Evolutionary conservation across 305 asterid species (phyloP).

Genomic region (Plantago coronopus): DNA sequence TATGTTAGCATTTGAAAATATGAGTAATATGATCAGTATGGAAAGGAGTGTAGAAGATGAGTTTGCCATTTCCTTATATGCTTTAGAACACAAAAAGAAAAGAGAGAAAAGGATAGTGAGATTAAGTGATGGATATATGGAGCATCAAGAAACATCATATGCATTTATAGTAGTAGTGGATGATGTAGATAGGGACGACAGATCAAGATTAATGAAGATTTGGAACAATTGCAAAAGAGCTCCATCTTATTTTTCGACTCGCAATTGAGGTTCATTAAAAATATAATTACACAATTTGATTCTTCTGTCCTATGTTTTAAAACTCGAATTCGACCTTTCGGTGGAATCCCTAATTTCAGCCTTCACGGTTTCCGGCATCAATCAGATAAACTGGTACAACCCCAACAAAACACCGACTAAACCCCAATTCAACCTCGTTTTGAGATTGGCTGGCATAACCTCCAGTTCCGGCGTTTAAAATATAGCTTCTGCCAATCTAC

Average conservation of each 20-base stretch:
- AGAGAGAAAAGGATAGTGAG: not conserved
- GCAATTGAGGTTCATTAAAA: not conserved
- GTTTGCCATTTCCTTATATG: slow-evolving; percentile 19
- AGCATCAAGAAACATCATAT: not conserved
- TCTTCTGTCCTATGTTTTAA: no score
- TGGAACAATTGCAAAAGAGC: not conserved
- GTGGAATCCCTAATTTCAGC: no score
- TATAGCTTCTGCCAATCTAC: no score
- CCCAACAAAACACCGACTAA: no score
- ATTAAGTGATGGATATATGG: not conserved
- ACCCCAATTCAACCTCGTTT: no score
- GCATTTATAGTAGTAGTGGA: slow-evolving; percentile 17
- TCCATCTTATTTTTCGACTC: not conserved
- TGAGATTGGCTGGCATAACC: no score
- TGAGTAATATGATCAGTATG: slow-evolving; percentile 19
- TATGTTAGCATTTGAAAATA: slow-evolving; percentile 16
- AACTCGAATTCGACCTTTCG: no score
- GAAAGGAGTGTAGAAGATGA: slow-evolving; percentile 15
- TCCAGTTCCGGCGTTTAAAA: no score
- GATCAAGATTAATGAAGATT: not conserved
- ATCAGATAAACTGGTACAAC: no score
- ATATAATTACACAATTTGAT: not conserved
- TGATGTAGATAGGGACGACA: not conserved
- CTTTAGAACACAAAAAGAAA: slow-evolving; percentile 2
- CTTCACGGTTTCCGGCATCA: no score